Base-by-base conservation (phyloP, 2,329 filamentous ascomycete species). In the Verticillium zaregamsianum region DNA sequence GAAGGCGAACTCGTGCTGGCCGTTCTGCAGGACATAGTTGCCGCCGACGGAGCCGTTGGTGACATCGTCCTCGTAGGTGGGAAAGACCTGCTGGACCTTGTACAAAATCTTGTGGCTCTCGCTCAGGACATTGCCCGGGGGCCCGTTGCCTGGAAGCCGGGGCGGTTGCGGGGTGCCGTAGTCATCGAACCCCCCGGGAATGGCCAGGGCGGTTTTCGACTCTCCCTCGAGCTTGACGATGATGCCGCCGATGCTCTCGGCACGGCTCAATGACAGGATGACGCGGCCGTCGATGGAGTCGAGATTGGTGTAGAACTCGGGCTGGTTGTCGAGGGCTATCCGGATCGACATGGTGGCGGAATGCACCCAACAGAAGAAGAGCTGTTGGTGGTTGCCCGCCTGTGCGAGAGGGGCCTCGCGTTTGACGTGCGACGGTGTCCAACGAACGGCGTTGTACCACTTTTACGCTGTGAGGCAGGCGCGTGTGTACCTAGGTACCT, bases 181-280 rank as follows among this genome's bases (percentile, higher is more conserved):
- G 20, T 66, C 63, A 28, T 76, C 71, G 71, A 79, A 73, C 73
- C 79, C 72, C 70, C 78, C 67, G 68, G 85, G 76, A 65, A 84
- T 72, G 75, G 79, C 73, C 17, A 92, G 76, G 54, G 89, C 82
- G 5, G 90, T 93, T 65, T 83, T 83, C 57, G 87, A 87, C 76
- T 95, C 90, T 67, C 91, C 91, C 72, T 95, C 91, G 35, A 95
- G 85, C 79, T 95, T 95, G 70, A 94, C 90, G 40, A 92, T 81
- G 65, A 95, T 88, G 59, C 87, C 90, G 57, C 86, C 86, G 58
- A 94, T 82, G 61, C 84, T 81, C 73, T 94, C 91, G 60, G 90
- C 77, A 66, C 88, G 89, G 59, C 83, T 86, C 65, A 89, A 75
- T 23, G 69, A 73, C 33, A 89, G 74, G 58, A 86, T 70, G 32